Conservation (phyloP, 148 eudicot genomes). For the Oxyria digyna region DNA sequence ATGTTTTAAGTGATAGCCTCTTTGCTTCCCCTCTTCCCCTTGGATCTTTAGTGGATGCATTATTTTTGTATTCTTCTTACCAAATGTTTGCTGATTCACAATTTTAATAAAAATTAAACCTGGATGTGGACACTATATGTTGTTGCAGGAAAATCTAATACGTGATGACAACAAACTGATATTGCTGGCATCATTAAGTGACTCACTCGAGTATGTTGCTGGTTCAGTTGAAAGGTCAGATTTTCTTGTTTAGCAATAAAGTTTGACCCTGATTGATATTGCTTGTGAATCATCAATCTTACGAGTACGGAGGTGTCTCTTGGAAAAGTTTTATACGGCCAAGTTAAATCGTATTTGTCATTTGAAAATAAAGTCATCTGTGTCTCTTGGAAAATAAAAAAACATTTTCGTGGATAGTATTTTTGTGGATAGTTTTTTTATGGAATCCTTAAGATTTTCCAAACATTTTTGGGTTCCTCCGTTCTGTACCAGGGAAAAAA, state of each 20-base stretch:
- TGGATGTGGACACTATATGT: neutral
- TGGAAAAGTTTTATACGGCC: too few relatives aligned
- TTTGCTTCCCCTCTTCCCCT: neutral
- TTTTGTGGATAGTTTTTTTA: too few relatives aligned
- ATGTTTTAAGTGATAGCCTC: neutral
- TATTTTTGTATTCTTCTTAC: neutral
- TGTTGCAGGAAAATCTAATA: conserved; percentile 77
- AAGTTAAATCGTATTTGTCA: too few relatives aligned
- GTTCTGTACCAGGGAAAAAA: too few relatives aligned
- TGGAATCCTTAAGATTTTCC: too few relatives aligned
- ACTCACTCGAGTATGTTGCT: conserved; percentile 98
- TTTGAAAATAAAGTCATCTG: neutral
- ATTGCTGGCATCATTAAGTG: conserved; percentile 86
- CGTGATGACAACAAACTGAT: conserved; percentile 93
- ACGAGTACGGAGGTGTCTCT: neutral
- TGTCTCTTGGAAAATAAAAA: neutral
- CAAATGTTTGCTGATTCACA: neutral
- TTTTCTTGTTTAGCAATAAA: conserved; percentile 7
- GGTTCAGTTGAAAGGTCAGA: conserved; percentile 92
- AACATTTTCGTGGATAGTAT: neutral
- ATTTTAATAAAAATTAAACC: neutral
- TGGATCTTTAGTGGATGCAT: conserved; percentile 3
- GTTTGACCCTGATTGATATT: neutral
- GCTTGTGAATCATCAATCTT: neutral
- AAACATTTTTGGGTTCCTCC: too few relatives aligned